Base-by-base conservation (phyloP, 345 rosid genomes). In the Eucalyptus regnans region DNA sequence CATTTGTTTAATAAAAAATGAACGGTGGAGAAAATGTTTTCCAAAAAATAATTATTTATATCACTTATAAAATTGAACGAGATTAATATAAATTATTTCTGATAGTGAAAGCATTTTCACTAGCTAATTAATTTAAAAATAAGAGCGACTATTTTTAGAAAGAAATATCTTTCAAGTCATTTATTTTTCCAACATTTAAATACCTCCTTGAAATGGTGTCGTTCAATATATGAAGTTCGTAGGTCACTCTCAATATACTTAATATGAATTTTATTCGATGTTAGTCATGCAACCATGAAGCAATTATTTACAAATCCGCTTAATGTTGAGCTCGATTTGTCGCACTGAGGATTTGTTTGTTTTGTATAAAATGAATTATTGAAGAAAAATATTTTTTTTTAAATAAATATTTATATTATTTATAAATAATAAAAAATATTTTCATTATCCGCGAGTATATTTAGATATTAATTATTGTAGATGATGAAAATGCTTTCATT, bases 381-480 rank as follows among this genome's bases (percentile, higher is more conserved):
- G 18, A 7, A 51, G 41, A 51, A 14, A 51, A 16, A 51, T 16
- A 16, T 16, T 51, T 17, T 51, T 51, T 16, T 33, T 33, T 33
- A 16, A 51, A 7, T 0, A 17, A 3, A 3, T 51, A 1, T 17
- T 17, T 51, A 51, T 51, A 51, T 51, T 17, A 8, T 17, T 0
- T 17, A 51, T 17, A 0, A 51, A 9, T 17, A 51, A 51, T 1
- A 0, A 17, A 51, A 51, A 17, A 17, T 51, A 51, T 7, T 52
- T 52, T 52, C 1, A 52, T 52, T 17, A 52, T 17, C 23, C 0
- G 9, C 1, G 18, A 52, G 18, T 52, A 52, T 3, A 52, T 0
- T 52, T 17, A 52, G 56, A 1, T 52, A 17, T 52, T 52, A 52
- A 52, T 52, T 7, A 52, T 17, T 7, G 56, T 52, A 17, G 56